Base-by-base conservation (phyloP, 148 eudicot genomes). In the Arctostaphylos glauca region DNA sequence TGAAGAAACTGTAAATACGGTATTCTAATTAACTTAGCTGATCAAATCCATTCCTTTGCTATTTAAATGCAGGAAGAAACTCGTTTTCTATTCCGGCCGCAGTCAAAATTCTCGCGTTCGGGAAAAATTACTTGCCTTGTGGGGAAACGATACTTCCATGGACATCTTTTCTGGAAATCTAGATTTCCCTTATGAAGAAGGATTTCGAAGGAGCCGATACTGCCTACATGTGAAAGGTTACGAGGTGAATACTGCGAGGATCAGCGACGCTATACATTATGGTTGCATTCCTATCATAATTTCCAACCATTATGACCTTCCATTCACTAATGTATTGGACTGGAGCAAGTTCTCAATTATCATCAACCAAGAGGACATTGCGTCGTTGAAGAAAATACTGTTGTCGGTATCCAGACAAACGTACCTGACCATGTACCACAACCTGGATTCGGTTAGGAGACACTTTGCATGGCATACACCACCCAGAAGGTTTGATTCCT, bases 161-260 rank as follows among this genome's bases (percentile, higher is more conserved):
- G 78, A 83, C 67, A 84, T 88, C 72, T 88, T 80, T 81, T 55
- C 80, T 0, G 80, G 80, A 15, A 74, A 80, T 71, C n/a, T 79
- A 47, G 31, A 87, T 18, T 81, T 86, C 58, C 78, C 89, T 13
- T 88, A 86, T 2, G 86, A 83, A 58, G 87, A 88, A 74, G 86
- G 89, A 6, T 86, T 88, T 46, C 80, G 79, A 56, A 83, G 74
- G 38, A 88, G 89, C 83, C 86, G 46, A 80, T 86, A 76, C 83
- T 88, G 91, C 84, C 81, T 88, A 55, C 88, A 87, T 25, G 75
- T 88, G 48, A 86, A 84, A 70, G 91, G 91, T 0, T 88, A 88
- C 0, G 91, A 86, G 84, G 91, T 88, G 44, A 88, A 86, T 44
- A 84, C 91, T 8, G 91, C 91, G 46, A 84, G 91, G 77, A 46